Conservation (phyloP, 768 basidiomycete genomes). For the Lactifluus subvellereus region DNA sequence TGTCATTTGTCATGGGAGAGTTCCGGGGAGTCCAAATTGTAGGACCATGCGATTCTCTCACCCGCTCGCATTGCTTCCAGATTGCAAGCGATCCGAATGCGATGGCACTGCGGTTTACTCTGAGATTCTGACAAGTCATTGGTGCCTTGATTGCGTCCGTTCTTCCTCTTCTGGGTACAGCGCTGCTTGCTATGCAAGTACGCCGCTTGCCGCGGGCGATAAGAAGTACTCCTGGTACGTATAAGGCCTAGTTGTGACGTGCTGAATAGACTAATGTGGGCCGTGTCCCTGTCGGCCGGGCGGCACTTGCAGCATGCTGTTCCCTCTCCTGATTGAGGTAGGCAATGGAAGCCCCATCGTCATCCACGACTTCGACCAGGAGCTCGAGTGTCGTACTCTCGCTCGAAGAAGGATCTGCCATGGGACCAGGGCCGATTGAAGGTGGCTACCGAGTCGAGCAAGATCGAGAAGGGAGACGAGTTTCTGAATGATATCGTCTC, state of each 20-base stretch:
- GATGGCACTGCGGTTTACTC: constrained; percentile 14
- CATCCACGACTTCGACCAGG: constrained; percentile 16
- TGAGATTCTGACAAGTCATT: constrained; percentile 15
- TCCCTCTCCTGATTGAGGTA: constrained; percentile 15
- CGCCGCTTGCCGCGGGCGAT: not conserved
- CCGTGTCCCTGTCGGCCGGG: constrained; percentile 15
- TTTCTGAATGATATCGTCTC: constrained; percentile 20
- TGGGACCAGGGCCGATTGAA: not conserved
- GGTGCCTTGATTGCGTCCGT: constrained; percentile 15
- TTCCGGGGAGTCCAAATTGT: constrained; percentile 17
- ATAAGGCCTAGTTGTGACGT: constrained; percentile 6
- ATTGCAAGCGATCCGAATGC: constrained; percentile 12
- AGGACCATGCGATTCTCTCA: not conserved
- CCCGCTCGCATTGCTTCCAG: constrained; percentile 1
- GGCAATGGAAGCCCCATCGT: constrained; percentile 17
- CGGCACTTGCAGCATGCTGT: constrained; percentile 11
- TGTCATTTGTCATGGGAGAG: not conserved
- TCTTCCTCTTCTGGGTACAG: constrained; percentile 18
- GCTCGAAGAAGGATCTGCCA: not conserved
- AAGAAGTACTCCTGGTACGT: constrained; percentile 4
- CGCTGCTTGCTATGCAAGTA: constrained; percentile 8
- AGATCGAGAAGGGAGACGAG: constrained; percentile 13
- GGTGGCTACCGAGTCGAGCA: constrained; percentile 16
- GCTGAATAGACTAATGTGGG: constrained; percentile 13
- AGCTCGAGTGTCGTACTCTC: constrained; percentile 10